Evolutionary conservation across 1,139 yeast genomes (phyloP), one percentile per base, ranked within the genome.

Genomic region (Kodamaea arcana): DNA sequence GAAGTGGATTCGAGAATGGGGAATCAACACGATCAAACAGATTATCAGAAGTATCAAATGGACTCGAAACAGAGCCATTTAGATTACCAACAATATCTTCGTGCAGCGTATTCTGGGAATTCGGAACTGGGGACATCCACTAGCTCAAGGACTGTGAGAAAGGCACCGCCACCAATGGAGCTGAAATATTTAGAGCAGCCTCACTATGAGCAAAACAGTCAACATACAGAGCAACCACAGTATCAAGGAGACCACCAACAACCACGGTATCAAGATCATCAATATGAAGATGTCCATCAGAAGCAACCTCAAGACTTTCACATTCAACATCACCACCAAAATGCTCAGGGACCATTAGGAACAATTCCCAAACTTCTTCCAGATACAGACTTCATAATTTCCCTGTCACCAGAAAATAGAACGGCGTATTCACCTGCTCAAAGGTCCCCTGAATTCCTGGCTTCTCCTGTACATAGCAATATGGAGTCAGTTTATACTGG

Each of bases 81-180:
- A 2, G 51, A 45, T 29, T 47, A 47, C 30, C 45, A 41, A 24
- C 35, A 34, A 14, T 45, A 45, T 29, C 31, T 45, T 17, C 35
- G 37, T 12, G 39, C 41, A 10, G 29, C 42, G 26, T 33, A 37
- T 14, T 40, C 32, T 13, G 23, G 33, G 11, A 33, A 40, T 32
- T 47, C 40, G 10, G 44, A 41, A 13, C 34, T 28, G 10, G 27
- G 37, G 15, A 26, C 16, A 7, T 12, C 29, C 6, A 15, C 9
- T 10, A 26, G 29, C 17, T 26, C 29, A n/a, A 24, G 17, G 14
- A 34, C 35, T 12, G 24, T 34, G 18, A 35, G 51, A 29, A 39
- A 44, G n/a, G 48, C 47, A 2, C 52, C 52, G 4, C 50, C 50
- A 6, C 47, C 50, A 1, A 26, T 45, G 39, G 14, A 15, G n/a